phyloP scores from a whole-genome alignment of 2,329 filamentous ascomycete species.

The Ophiostoma sp. region DNA sequence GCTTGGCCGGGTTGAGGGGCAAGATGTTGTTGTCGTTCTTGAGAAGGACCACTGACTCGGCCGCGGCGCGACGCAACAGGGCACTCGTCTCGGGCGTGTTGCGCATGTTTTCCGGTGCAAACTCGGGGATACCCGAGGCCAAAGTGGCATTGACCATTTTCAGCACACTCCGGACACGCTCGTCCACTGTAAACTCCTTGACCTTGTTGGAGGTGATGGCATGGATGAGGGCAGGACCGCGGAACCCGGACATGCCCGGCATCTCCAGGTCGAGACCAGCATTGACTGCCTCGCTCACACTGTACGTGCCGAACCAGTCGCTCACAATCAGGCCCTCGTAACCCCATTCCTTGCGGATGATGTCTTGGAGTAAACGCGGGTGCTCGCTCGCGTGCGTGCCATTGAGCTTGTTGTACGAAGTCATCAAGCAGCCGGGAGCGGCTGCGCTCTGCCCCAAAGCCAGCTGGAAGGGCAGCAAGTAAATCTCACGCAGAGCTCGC shows the following conservation, averaged over 20 bases:
- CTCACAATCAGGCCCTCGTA: slow-evolving; percentile 43
- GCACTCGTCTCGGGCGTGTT: slow-evolving; percentile 24
- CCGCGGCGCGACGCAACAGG: slow-evolving; percentile 25
- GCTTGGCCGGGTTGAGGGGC: slow-evolving; percentile 46
- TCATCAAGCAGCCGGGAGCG: slow-evolving; percentile 41
- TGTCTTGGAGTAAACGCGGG: slow-evolving; percentile 37
- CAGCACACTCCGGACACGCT: slow-evolving; percentile 35
- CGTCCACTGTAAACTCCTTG: slow-evolving; percentile 33
- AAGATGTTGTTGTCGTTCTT: slow-evolving; percentile 57
- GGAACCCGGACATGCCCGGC: slow-evolving; percentile 36
- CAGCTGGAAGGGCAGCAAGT: slow-evolving; percentile 43
- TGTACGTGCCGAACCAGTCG: slow-evolving; percentile 41
- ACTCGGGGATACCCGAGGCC: slow-evolving; percentile 15
- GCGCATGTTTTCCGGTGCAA: slow-evolving; percentile 23
- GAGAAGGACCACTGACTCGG: slow-evolving; percentile 29
- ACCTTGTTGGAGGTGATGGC: slow-evolving; percentile 30
- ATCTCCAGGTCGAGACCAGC: slow-evolving; percentile 37
- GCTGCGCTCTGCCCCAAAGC: slow-evolving; percentile 37
- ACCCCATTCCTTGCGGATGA: slow-evolving; percentile 43
- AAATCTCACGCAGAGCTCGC: slow-evolving; percentile 44
- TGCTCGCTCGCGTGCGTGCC: slow-evolving; percentile 43
- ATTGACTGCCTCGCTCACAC: slow-evolving; percentile 32
- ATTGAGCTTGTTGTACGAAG: slow-evolving; percentile 45
- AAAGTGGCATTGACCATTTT: slow-evolving; percentile 29
- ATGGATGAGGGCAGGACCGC: slow-evolving; percentile 29